Evolutionary conservation across 2,329 filamentous ascomycete species (phyloP).

Genomic region (Colletotrichum paranaense): DNA sequence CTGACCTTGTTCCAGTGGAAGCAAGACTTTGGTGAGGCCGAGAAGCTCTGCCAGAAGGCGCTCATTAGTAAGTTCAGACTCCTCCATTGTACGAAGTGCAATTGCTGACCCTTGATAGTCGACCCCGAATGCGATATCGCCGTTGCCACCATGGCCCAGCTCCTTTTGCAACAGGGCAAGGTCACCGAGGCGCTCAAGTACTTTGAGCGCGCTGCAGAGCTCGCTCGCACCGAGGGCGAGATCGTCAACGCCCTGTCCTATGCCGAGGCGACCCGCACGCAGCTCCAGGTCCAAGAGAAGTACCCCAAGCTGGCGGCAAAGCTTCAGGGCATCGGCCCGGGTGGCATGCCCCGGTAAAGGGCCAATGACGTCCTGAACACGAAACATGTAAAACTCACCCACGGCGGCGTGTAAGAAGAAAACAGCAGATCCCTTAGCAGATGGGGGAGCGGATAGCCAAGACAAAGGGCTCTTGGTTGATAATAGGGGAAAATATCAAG

Average conservation of each 20-base stretch:
- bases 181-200: slow-evolving; percentile 95
- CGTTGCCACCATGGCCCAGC: slow-evolving; percentile 97
- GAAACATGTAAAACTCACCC: slow-evolving; percentile 14
- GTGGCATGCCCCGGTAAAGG: slow-evolving; percentile 40
- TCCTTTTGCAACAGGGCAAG: slow-evolving; percentile 97
- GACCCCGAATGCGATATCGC: slow-evolving; percentile 99
- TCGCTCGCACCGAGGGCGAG: slow-evolving; percentile 93
- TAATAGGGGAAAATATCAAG: slow-evolving; percentile 30
- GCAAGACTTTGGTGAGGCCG: slow-evolving; percentile 92
- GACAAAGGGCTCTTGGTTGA: slow-evolving; percentile 16
- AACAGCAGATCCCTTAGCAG: slow-evolving; percentile 15
- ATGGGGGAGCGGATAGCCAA: slow-evolving; percentile 8
- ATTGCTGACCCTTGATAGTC: slow-evolving; percentile 67
- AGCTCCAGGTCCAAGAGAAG: slow-evolving; percentile 91
- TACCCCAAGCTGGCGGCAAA: slow-evolving; percentile 83
- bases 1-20: slow-evolving; percentile 98
- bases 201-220: slow-evolving; percentile 95
- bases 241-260: slow-evolving; percentile 97
- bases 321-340: slow-evolving; percentile 66
- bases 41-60: slow-evolving; percentile 97
- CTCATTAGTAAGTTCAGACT: slow-evolving; percentile 81
- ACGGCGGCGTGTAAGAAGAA: slow-evolving; percentile 33
- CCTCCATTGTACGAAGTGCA: neutral
- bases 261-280: slow-evolving; percentile 94
- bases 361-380: neutral